Evolutionary conservation across 345 rosid genomes (phyloP), one percentile per base, ranked within the genome.

Genomic region (Eucalyptus grandis): DNA sequence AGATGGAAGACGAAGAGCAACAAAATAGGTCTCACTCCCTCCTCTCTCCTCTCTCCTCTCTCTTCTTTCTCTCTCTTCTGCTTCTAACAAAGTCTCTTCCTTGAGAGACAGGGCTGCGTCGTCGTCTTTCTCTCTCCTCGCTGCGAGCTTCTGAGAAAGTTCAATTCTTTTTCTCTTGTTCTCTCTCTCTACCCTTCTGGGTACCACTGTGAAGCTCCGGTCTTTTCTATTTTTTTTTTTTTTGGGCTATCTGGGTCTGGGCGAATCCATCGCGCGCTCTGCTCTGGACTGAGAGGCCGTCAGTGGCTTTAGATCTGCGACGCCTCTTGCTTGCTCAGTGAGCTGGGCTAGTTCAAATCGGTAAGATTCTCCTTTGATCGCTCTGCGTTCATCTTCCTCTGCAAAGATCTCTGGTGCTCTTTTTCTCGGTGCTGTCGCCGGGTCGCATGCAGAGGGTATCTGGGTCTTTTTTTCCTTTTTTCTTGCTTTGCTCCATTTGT

Each of bases 351-450:
- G 53, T 86, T 44, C 72, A 40, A 65, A 86, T 47, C 22, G 96
- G 96, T 95, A 94, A 94, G 95, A 88, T 91, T 93, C 54, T 51
- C 89, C 89, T 90, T 60, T 40, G 77, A 90, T 90, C 91, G 87
- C 88, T 54, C 24, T 7, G 67, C 22, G 26, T 51, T 30, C 44
- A 37, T 30, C 69, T 24, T 56, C 86, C 27, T 86, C 85, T 11
- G 47, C 27, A 77, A 77, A 77, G 85, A 77, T 77, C 85, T 40
- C 47, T 40, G 1, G 1, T 21, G 19, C 77, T 65, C 19, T 14
- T 65, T 65, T n/a, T 14, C 11, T n/a, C 19, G 85, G 89, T 49
- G 67, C 21, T 44, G 86, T 47, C 16, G 37, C 43, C 16, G 40
- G 88, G 88, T 22, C 86, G 43, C 90, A 67, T 86, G 88, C 88